These are phyloP conservation scores for Paraconiothyrium brasiliense DNA, from an alignment of 2,329 filamentous ascomycete species.

Conservation along the genomic window DNA sequence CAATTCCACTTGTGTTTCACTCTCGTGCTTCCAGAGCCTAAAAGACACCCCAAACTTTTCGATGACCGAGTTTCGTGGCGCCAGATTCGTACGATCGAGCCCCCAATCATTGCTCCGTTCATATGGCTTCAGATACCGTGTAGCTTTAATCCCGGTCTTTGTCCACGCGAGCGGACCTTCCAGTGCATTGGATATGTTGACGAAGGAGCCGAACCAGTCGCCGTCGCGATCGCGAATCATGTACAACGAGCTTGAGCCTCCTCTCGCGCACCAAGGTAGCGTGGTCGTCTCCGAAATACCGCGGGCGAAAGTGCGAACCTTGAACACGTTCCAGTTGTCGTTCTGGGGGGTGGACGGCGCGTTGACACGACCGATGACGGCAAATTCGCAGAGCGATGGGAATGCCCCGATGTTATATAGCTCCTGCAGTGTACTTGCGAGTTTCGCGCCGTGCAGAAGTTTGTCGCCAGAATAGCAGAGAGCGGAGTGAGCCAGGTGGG, in stretches of 20 bases:
- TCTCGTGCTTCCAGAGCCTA: slow-evolving; percentile 25
- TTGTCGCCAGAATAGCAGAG: slow-evolving; percentile 18
- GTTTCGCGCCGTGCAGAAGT: slow-evolving; percentile 13
- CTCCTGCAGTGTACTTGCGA: slow-evolving; percentile 16
- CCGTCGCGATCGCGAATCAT: slow-evolving; percentile 25
- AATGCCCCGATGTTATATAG: slow-evolving; percentile 21
- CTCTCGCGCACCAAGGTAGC: slow-evolving; percentile 26
- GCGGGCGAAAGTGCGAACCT: slow-evolving; percentile 15
- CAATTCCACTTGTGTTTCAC: slow-evolving; percentile 12
- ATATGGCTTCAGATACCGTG: neutral
- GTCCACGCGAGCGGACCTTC: slow-evolving; percentile 21
- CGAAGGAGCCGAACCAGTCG: slow-evolving; percentile 26
- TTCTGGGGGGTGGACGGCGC: slow-evolving; percentile 10
- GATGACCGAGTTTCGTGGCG: slow-evolving; percentile 14
- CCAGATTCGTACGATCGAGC: slow-evolving; percentile 15
- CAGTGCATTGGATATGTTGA: slow-evolving; percentile 18
- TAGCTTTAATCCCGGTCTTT: slow-evolving; percentile 9
- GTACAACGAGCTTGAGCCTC: slow-evolving; percentile 25
- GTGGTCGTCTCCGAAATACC: slow-evolving; percentile 18
- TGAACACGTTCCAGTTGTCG: slow-evolving; percentile 26
- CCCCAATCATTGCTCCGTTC: slow-evolving; percentile 12
- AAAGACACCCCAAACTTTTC: slow-evolving; percentile 26
- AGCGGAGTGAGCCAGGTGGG: slow-evolving; percentile 9
- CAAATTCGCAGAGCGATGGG: slow-evolving; percentile 20
- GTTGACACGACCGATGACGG: slow-evolving; percentile 24